Conservation (phyloP, 805 yeast species). For the Kodamaea fukazawae region DNA sequence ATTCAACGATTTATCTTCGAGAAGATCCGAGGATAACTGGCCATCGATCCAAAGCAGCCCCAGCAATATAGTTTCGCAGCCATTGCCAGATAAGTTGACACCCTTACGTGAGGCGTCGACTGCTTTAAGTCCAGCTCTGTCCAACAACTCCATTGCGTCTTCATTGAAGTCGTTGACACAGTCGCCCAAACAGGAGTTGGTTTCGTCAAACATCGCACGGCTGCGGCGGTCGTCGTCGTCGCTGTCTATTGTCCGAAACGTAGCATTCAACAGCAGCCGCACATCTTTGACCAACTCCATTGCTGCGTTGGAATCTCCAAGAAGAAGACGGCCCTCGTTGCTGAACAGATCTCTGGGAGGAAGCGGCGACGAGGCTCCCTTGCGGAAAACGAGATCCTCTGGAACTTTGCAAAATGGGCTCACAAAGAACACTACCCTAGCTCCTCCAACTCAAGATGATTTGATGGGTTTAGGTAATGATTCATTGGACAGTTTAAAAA, state of each 20-base stretch:
- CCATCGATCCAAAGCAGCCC: conserved; percentile 5
- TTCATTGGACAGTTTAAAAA: conserved; percentile 11
- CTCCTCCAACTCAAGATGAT: conserved; percentile 6
- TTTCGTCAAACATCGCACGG: background rate
- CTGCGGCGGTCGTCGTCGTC: conserved; percentile 12
- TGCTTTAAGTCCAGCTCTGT: background rate
- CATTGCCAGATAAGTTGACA: conserved; percentile 4
- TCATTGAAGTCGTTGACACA: background rate
- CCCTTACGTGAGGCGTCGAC: conserved; percentile 8
- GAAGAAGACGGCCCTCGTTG: conserved; percentile 13
- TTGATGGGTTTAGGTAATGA: conserved; percentile 4
- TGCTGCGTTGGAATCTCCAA: conserved; percentile 8
- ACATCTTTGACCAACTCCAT: conserved; percentile 14
- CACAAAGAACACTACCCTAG: conserved; percentile 1
- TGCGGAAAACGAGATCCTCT: conserved; percentile 21
- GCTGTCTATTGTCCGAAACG: conserved; percentile 28
- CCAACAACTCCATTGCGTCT: background rate
- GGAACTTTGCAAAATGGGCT: conserved; percentile 10
- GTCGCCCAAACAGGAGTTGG: background rate
- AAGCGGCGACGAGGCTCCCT: conserved; percentile 10
- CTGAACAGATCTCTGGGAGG: conserved; percentile 9
- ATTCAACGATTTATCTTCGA: too few relatives aligned
- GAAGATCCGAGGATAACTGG: too few relatives aligned
- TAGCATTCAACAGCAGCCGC: conserved; percentile 23
- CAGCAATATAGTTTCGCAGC: conserved; percentile 1